A percentile compares a stretch with the other conserved stretches of the same genome.
These are phyloP conservation scores for Gaeumannomyces sp. DNA, from an alignment of 2,329 filamentous ascomycete species.

Conservation along the genomic window DNA sequence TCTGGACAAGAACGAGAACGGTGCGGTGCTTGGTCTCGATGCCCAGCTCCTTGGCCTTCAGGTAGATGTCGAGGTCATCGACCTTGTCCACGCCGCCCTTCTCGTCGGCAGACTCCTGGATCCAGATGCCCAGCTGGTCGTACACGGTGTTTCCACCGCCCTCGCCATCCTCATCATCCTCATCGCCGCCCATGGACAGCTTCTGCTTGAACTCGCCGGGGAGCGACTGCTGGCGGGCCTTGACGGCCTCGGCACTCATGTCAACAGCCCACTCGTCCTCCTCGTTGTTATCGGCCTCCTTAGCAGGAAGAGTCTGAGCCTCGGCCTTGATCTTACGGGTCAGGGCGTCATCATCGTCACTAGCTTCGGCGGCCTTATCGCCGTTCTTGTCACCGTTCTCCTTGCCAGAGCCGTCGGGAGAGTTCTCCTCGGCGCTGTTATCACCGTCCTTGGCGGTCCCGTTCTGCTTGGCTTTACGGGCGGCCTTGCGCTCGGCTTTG, in stretches of 20 bases:
- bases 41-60: conserved; percentile 94
- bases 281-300: conserved; percentile 58
- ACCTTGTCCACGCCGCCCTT: conserved; percentile 73
- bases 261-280: conserved; percentile 95
- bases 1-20: conserved; percentile 84
- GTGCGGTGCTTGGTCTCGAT: conserved; percentile 95
- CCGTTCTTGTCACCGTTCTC: conserved; percentile 36
- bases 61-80: conserved; percentile 83
- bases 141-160: conserved; percentile 70
- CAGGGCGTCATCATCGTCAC: conserved; percentile 66
- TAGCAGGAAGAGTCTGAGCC: conserved; percentile 40
- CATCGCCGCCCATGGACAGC: conserved; percentile 71
- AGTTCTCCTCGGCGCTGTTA: conserved; percentile 59
- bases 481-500: conserved; percentile 87
- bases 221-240: conserved; percentile 85
- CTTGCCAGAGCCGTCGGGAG: conserved; percentile 33
- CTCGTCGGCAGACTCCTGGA: conserved; percentile 64
- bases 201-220: conserved; percentile 93
- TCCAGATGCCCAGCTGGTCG: conserved; percentile 90
- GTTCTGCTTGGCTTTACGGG: conserved; percentile 80
- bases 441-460: conserved; percentile 49
- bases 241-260: conserved; percentile 91
- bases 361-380: conserved; percentile 58
- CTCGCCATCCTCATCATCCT: conserved; percentile 75
- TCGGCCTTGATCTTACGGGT: conserved; percentile 73